Conservation (phyloP, 2,329 filamentous ascomycete genomes). For the Plectosphaerella plurivora region DNA sequence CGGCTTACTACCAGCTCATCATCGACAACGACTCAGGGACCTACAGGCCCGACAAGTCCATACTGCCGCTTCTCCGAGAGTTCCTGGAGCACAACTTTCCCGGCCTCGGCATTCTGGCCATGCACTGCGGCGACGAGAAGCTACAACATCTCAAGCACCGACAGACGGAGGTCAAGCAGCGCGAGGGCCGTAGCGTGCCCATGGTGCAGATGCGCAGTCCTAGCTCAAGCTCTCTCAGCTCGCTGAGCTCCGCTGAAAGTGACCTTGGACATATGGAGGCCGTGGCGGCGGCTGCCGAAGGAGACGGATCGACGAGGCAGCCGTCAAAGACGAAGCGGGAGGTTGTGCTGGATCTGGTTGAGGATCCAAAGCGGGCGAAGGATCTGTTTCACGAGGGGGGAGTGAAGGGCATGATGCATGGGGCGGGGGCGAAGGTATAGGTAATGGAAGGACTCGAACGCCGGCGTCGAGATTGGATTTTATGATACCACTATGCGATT, state of each 20-base stretch:
- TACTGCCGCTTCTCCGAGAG: slow-evolving; percentile 65
- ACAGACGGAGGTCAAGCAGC: slow-evolving; percentile 72
- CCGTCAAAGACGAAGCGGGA: slow-evolving; percentile 46
- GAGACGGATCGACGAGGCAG: slow-evolving; percentile 21
- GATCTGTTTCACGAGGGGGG: slow-evolving; percentile 15
- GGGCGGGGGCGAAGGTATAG: not conserved
- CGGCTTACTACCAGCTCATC: slow-evolving; percentile 71
- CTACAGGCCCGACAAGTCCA: slow-evolving; percentile 77
- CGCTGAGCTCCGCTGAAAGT: slow-evolving; percentile 49
- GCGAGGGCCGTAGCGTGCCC: slow-evolving; percentile 43
- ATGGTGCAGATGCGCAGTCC: slow-evolving; percentile 55
- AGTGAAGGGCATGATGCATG: slow-evolving; percentile 20
- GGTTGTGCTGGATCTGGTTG: slow-evolving; percentile 43
- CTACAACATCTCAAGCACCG: slow-evolving; percentile 71
- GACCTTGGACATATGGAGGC: slow-evolving; percentile 41
- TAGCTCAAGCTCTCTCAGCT: slow-evolving; percentile 31
- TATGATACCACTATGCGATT: too few relatives aligned
- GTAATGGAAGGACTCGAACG: too few relatives aligned
- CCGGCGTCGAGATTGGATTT: too few relatives aligned
- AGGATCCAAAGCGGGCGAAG: slow-evolving; percentile 44
- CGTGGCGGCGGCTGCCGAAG: slow-evolving; percentile 31
- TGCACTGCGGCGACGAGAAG: slow-evolving; percentile 75
- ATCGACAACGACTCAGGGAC: slow-evolving; percentile 97
- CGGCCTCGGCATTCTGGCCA: slow-evolving; percentile 66
- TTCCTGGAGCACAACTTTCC: slow-evolving; percentile 73